phyloP scores from a whole-genome alignment of 2,329 filamentous ascomycete genomes.

The Talaromyces sp. region DNA sequence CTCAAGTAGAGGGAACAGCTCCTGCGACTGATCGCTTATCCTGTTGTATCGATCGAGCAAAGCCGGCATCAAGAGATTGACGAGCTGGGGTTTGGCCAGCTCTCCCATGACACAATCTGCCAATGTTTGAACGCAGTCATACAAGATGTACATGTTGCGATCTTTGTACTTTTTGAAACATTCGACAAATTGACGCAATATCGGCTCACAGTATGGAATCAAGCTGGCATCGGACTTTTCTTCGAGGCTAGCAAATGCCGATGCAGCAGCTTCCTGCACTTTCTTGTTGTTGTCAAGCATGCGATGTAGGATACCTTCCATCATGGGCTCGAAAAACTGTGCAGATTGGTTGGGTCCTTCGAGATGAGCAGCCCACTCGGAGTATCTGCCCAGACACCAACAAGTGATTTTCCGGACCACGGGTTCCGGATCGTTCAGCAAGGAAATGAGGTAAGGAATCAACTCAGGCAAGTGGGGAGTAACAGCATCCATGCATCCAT shows the following conservation, averaged over 20 bases:
- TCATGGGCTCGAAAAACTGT: slow-evolving; percentile 87
- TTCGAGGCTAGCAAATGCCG: slow-evolving; percentile 91
- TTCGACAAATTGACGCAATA: slow-evolving; percentile 84
- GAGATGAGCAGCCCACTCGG: slow-evolving; percentile 81
- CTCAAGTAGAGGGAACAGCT: slow-evolving; percentile 92
- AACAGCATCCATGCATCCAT: slow-evolving; percentile 88
- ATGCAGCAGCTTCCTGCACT: slow-evolving; percentile 93
- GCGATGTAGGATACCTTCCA: slow-evolving; percentile 89
- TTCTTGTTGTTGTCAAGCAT: slow-evolving; percentile 98
- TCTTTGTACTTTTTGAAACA: slow-evolving; percentile 98
- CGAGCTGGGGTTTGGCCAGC: slow-evolving; percentile 75
- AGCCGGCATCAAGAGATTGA: slow-evolving; percentile 85
- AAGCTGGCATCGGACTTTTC: slow-evolving; percentile 82
- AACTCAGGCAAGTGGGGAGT: slow-evolving; percentile 86
- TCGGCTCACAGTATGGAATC: slow-evolving; percentile 81
- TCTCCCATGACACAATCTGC: slow-evolving; percentile 84
- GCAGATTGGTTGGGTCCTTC: slow-evolving; percentile 63
- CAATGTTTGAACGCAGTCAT: slow-evolving; percentile 96
- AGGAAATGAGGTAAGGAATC: slow-evolving; percentile 81
- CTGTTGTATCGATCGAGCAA: slow-evolving; percentile 84
- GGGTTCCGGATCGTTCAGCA: slow-evolving; percentile 79
- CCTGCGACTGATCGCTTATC: slow-evolving; percentile 81
- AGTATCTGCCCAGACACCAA: slow-evolving; percentile 94
- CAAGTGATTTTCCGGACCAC: slow-evolving; percentile 96
- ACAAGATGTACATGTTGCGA: slow-evolving; percentile 97